Percentiles rank a stretch among this genome's conserved stretches.
These are phyloP conservation scores for Daldinia sp. DNA, from an alignment of 2,329 filamentous ascomycete genomes.

Conservation along the genomic window DNA sequence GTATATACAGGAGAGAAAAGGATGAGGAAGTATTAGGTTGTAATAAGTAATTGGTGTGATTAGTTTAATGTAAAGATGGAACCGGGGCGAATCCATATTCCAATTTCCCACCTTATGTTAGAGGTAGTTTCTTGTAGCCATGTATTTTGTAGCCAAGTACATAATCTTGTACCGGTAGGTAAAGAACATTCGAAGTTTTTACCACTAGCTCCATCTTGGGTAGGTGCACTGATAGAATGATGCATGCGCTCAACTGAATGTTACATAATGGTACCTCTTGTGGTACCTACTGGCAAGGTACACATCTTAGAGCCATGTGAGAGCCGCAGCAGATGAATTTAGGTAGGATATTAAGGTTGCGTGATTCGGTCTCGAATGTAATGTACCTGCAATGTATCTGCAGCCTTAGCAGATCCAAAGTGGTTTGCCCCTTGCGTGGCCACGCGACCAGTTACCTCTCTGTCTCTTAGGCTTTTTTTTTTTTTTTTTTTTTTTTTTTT, in stretches of 20 bases:
- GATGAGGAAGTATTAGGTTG: neutral
- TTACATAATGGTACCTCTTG: neutral
- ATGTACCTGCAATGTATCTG: conserved; percentile 12
- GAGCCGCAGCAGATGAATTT: neutral
- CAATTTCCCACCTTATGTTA: neutral
- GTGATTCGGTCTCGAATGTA: conserved; percentile 11
- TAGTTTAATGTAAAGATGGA: neutral
- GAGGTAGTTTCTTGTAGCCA: conserved; percentile 3
- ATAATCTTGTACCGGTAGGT: neutral
- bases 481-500: too few relatives aligned
- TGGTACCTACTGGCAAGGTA: neutral
- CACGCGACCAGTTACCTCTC: conserved; percentile 27
- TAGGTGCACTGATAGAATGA: conserved; percentile 8
- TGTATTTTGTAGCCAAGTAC: conserved; percentile 5
- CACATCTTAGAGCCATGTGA: neutral
- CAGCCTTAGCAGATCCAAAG: conserved; percentile 36
- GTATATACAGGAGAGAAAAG: conserved; percentile 9
- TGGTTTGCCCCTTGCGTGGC: conserved; percentile 24
- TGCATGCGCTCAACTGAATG: neutral
- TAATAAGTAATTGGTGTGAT: too few relatives aligned
- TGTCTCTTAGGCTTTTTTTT: neutral
- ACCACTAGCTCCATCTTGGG: conserved; percentile 9
- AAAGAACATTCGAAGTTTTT: conserved; percentile 7
- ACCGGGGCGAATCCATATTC: conserved; percentile 18
- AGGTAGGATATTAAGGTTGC: conserved; percentile 5